phyloP scores from a whole-genome alignment of 495 filamentous ascomycete species.

The Neurospora cerealis region DNA sequence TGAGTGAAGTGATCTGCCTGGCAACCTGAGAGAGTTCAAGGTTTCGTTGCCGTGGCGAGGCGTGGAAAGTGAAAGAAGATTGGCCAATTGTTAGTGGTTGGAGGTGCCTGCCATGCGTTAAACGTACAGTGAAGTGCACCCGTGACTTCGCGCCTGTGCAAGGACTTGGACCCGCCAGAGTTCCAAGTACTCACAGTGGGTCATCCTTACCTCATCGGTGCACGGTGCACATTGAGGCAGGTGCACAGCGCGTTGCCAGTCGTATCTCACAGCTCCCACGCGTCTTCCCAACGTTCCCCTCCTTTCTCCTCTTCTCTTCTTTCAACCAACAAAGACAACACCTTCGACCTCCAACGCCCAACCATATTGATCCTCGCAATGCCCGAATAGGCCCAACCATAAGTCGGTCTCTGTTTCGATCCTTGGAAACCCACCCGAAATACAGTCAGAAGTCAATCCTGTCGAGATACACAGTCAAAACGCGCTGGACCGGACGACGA shows the following conservation, averaged over 20 bases:
- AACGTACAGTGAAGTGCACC: neutral
- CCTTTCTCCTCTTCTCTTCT: neutral
- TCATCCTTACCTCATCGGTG: neutral
- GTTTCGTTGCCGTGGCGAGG: neutral
- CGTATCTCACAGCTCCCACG: neutral
- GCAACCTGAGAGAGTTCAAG: neutral
- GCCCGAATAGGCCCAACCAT: conserved; percentile 5
- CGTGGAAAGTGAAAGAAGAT: neutral
- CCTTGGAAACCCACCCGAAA: neutral
- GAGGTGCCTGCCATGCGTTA: neutral
- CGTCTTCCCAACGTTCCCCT: conserved; percentile 1
- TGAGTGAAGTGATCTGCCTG: neutral
- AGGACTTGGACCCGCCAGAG: neutral
- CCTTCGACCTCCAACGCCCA: neutral
- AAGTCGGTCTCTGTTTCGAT: neutral
- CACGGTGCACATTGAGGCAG: neutral
- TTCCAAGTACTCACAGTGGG: neutral
- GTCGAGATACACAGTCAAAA: conserved; percentile 14
- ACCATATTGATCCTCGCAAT: conserved; percentile 12
- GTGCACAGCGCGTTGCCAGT: neutral
- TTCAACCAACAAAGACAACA: neutral
- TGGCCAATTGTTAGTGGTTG: neutral
- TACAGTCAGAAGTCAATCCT: neutral
- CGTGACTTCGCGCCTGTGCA: neutral
- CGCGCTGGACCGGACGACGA: neutral